Evolutionary conservation across 495 filamentous ascomycete genomes (phyloP).

Genomic region (Elaphomyces granulatus): DNA sequence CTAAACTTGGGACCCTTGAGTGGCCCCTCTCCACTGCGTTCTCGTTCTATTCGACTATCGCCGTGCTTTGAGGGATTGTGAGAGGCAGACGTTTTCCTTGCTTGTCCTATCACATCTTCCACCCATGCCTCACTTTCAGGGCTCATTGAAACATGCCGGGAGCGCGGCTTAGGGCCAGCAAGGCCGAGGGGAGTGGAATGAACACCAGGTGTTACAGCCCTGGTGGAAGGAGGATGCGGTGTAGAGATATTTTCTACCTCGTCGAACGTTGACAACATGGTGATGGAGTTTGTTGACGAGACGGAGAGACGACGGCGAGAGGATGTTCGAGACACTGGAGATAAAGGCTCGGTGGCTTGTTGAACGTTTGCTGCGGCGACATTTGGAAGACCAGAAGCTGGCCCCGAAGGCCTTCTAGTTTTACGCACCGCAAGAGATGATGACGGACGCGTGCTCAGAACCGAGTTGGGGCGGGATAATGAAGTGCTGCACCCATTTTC

Average conservation of each 20-base stretch:
- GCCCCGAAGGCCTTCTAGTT: slow-evolving; percentile 24
- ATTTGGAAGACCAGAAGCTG: slow-evolving; percentile 18
- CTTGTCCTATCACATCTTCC: slow-evolving; percentile 30
- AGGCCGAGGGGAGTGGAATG: slow-evolving; percentile 30
- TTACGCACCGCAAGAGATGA: slow-evolving; percentile 31
- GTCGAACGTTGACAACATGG: slow-evolving; percentile 16
- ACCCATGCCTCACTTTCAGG: slow-evolving; percentile 41
- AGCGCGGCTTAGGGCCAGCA: slow-evolving; percentile 34
- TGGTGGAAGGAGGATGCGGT: slow-evolving; percentile 12
- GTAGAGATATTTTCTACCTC: slow-evolving; percentile 13
- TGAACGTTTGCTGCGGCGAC: slow-evolving; percentile 19
- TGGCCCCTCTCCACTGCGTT: neutral
- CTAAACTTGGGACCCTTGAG: slow-evolving; percentile 16
- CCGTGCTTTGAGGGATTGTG: slow-evolving; percentile 1
- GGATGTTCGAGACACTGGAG: slow-evolving; percentile 15
- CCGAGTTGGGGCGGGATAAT: slow-evolving; percentile 21
- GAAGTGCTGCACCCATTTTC: slow-evolving; percentile 20
- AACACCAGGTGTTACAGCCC: slow-evolving; percentile 5
- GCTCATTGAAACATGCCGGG: slow-evolving; percentile 30
- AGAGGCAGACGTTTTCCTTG: slow-evolving; percentile 24
- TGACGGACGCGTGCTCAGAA: slow-evolving; percentile 22
- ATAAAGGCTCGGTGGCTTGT: slow-evolving; percentile 14
- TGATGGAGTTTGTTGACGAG: slow-evolving; percentile 26
- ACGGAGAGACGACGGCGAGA: slow-evolving; percentile 22
- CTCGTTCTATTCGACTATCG: slow-evolving; percentile 2